Conservation (phyloP, 2,329 filamentous ascomycete species). For the Tympanopsis confertula region DNA sequence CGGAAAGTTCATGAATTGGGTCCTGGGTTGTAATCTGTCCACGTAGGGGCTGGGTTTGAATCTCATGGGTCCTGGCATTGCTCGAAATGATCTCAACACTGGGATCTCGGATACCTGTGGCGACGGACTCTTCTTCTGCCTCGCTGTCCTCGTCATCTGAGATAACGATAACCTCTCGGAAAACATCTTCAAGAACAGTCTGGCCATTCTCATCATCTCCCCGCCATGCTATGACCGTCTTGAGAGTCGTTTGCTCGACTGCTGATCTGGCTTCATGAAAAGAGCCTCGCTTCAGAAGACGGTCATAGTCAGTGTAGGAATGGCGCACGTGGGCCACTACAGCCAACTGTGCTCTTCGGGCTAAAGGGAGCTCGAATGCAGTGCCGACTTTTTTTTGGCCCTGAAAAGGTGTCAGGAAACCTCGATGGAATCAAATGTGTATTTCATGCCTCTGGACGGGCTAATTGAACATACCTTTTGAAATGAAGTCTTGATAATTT, state of each 20-base stretch:
- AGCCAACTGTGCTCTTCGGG: conserved; percentile 46
- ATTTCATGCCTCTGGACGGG: too few species aligned
- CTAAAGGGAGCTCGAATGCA: conserved; percentile 36
- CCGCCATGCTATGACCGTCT: conserved; percentile 49
- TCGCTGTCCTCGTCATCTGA: conserved; percentile 45
- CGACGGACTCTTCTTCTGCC: conserved; percentile 18
- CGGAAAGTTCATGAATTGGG: conserved; percentile 22
- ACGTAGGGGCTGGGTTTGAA: neutral
- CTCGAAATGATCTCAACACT: neutral
- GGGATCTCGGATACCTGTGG: conserved; percentile 8
- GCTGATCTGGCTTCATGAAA: conserved; percentile 40
- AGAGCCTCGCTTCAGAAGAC: conserved; percentile 34
- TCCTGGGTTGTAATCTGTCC: conserved; percentile 12
- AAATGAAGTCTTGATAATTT: conserved; percentile 49
- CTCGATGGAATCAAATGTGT: too few species aligned
- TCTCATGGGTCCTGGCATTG: neutral
- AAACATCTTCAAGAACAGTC: conserved; percentile 45
- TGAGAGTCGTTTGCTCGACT: conserved; percentile 41
- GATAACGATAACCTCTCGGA: conserved; percentile 52
- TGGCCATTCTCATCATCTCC: conserved; percentile 41
- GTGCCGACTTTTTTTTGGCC: conserved; percentile 46
- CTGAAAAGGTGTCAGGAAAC: conserved; percentile 17
- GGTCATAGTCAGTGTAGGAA: conserved; percentile 49
- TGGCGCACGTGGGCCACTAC: conserved; percentile 52
- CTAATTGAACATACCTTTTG: conserved; percentile 32